A percentile compares a stretch with the other conserved stretches of the same genome.
These are phyloP conservation scores for Cladosporium austrohemisphaericum DNA, from an alignment of 2,329 filamentous ascomycete species.

Conservation along the genomic window DNA sequence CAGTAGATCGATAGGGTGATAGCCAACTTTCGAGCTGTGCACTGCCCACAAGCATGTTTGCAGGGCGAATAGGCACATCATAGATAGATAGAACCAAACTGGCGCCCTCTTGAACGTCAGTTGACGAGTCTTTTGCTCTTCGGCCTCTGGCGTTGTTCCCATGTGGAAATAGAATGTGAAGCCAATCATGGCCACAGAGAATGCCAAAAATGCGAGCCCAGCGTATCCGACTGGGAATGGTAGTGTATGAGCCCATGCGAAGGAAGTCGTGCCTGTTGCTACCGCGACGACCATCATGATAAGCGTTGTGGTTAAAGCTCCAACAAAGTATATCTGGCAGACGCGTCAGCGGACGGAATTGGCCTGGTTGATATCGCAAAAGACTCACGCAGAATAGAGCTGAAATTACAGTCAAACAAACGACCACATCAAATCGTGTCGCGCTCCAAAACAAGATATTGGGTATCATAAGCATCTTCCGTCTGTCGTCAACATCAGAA, in stretches of 20 bases:
- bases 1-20: constrained; percentile 55
- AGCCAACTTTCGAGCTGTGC: constrained; percentile 38
- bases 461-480: constrained; percentile 38
- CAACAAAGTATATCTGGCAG: constrained; percentile 40
- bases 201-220: constrained; percentile 23
- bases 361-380: neutral
- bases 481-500: constrained; percentile 35
- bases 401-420: constrained; percentile 27
- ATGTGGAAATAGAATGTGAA: constrained; percentile 30
- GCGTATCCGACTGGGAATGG: constrained; percentile 28
- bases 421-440: constrained; percentile 26
- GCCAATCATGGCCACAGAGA: constrained; percentile 26
- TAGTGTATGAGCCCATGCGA: constrained; percentile 31
- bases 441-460: constrained; percentile 37
- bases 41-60: constrained; percentile 40
- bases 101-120: constrained; percentile 20
- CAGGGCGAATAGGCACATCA: constrained; percentile 42
- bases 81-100: constrained; percentile 34
- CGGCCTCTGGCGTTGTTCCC: constrained; percentile 18
- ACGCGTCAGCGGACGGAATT: neutral
- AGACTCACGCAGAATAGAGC: constrained; percentile 30
- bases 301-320: constrained; percentile 38
- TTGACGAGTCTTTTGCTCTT: constrained; percentile 1
- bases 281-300: constrained; percentile 37
- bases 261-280: constrained; percentile 32